Percentiles rank a stretch among this genome's conserved stretches.
Conservation (phyloP, 768 basidiomycete species). For the Amanita molliuscula region DNA sequence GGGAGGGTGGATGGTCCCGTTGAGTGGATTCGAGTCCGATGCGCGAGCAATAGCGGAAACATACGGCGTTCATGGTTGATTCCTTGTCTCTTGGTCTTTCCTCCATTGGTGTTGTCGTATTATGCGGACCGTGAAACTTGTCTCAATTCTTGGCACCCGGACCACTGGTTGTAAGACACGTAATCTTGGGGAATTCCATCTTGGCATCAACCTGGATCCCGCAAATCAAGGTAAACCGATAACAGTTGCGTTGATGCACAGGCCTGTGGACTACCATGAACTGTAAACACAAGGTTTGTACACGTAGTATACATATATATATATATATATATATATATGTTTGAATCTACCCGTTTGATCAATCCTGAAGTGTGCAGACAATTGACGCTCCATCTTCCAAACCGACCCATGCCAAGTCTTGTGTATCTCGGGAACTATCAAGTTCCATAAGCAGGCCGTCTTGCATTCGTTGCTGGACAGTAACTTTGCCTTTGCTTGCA, state of each 20-base stretch:
- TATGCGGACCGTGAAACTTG: conserved; percentile 46
- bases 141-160: conserved; percentile 28
- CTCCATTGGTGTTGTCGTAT: conserved; percentile 38
- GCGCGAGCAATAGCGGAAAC: conserved; percentile 24
- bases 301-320: not conserved
- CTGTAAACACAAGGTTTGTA: not conserved
- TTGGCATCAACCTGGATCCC: conserved; percentile 2
- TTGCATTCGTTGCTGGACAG: conserved; percentile 47
- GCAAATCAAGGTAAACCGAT: not conserved
- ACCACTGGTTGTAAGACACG: conserved; percentile 2
- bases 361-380: conserved; percentile 19
- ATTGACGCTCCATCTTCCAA: conserved; percentile 44
- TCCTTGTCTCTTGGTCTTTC: conserved; percentile 42
- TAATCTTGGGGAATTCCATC: conserved; percentile 1
- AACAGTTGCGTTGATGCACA: not conserved
- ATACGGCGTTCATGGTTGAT: conserved; percentile 27
- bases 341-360: conserved; percentile 3
- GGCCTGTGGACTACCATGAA: not conserved
- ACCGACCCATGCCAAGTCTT: conserved; percentile 63
- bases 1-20: conserved; percentile 71
- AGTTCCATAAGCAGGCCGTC: conserved; percentile 39
- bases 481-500: conserved; percentile 22
- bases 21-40: conserved; percentile 33
- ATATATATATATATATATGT: not conserved
- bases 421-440: conserved; percentile 32